Conservation (phyloP, 768 basidiomycete species). For the Galerina marginata region DNA sequence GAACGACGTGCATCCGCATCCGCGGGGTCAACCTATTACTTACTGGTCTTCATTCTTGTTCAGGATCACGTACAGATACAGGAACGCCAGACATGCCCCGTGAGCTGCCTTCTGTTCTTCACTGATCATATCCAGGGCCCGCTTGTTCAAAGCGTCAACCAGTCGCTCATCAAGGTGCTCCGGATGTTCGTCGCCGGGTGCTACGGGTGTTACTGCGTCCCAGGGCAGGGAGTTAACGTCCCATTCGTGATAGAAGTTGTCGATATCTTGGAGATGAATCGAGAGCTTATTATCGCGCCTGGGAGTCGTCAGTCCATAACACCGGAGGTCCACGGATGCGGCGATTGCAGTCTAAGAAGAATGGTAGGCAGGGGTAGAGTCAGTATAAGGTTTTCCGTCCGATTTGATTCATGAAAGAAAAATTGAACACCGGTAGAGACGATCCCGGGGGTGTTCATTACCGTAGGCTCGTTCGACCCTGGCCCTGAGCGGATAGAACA, state of each 20-base stretch:
- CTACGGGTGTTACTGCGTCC: constrained; percentile 65
- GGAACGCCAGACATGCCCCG: constrained; percentile 69
- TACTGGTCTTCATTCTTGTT: constrained; percentile 61
- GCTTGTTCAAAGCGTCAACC: constrained; percentile 68
- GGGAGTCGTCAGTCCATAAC: constrained; percentile 84
- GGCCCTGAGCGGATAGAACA: constrained; percentile 21
- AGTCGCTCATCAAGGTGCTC: constrained; percentile 76
- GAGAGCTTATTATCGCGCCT: constrained; percentile 75
- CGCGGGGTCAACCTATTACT: constrained; percentile 34
- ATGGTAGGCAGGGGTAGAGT: constrained; percentile 1
- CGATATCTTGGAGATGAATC: constrained; percentile 81
- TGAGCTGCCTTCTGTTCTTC: constrained; percentile 44
- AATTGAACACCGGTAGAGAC: constrained; percentile 27
- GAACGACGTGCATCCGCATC: constrained; percentile 3
- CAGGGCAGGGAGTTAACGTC: constrained; percentile 78
- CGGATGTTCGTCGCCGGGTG: constrained; percentile 57
- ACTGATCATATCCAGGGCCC: constrained; percentile 42
- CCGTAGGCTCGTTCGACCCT: constrained; percentile 17
- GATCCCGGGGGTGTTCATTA: constrained; percentile 30
- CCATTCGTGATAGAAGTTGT: constrained; percentile 82
- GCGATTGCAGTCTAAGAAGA: constrained; percentile 84
- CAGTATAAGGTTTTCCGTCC: constrained; percentile 11
- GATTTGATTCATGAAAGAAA: constrained; percentile 8
- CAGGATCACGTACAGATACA: constrained; percentile 92
- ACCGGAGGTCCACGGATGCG: constrained; percentile 93